phyloP scores from a whole-genome alignment of 2,329 filamentous ascomycete species.

The Corinectria fuckeliana region DNA sequence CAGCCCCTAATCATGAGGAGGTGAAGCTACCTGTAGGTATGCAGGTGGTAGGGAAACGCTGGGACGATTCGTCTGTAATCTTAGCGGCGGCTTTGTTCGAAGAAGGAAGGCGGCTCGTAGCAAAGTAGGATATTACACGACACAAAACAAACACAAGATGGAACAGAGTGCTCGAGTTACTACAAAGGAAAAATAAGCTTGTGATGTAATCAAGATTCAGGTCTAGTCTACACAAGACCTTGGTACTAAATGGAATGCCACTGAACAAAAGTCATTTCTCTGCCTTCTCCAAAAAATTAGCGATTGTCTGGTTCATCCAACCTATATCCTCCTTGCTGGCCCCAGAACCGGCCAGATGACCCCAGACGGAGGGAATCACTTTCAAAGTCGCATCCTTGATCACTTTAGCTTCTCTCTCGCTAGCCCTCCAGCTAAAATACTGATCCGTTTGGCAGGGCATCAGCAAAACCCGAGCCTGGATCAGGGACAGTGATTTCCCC shows the following conservation, averaged over 20 bases:
- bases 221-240: neutral
- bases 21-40: conserved; percentile 38
- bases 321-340: conserved; percentile 36
- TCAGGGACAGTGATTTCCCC: conserved; percentile 60
- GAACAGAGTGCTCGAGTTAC: neutral
- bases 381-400: conserved; percentile 39
- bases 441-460: conserved; percentile 69
- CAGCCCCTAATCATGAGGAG: conserved; percentile 14
- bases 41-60: conserved; percentile 40
- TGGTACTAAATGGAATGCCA: neutral
- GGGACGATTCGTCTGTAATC: conserved; percentile 34
- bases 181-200: neutral
- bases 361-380: conserved; percentile 46
- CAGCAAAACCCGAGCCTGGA: conserved; percentile 68
- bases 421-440: conserved; percentile 61
- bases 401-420: conserved; percentile 40
- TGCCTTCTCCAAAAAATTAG: conserved; percentile 31
- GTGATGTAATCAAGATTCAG: neutral
- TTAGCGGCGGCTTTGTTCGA: conserved; percentile 37
- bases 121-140: neutral
- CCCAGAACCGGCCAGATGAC: conserved; percentile 45
- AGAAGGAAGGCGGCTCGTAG: conserved; percentile 3
- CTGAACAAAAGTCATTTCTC: neutral
- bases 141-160: neutral
- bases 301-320: conserved; percentile 43